Percentiles rank a stretch among this genome's conserved stretches.
phyloP scores from a whole-genome alignment of 1,139 yeast genomes.

The Wickerhamomyces sp. region DNA sequence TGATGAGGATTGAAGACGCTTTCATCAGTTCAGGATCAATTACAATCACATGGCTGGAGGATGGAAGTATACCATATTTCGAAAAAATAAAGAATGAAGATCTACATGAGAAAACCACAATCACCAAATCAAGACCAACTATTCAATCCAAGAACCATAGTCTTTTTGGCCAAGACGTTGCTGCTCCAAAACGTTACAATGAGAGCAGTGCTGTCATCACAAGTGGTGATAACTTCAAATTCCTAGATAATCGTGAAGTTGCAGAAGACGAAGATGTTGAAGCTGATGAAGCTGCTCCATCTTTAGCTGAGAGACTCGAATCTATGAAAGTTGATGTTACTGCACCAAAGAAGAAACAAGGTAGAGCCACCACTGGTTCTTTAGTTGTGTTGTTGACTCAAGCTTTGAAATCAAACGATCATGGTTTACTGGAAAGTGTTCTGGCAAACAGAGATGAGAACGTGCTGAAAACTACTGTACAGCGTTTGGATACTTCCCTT shows the following conservation, averaged over 20 bases:
- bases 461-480: slow-evolving; percentile 67
- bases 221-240: slow-evolving; percentile 59
- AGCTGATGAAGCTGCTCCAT: slow-evolving; percentile 30
- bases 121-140: slow-evolving; percentile 34
- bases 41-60: slow-evolving; percentile 66
- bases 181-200: slow-evolving; percentile 63
- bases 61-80: slow-evolving; percentile 58
- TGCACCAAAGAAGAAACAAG: slow-evolving; percentile 23
- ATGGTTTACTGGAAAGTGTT: slow-evolving; percentile 71
- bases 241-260: slow-evolving; percentile 40
- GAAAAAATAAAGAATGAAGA: slow-evolving; percentile 56
- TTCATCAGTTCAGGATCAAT: slow-evolving; percentile 38
- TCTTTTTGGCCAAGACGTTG: slow-evolving; percentile 59
- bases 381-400: slow-evolving; percentile 64
- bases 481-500: slow-evolving; percentile 62
- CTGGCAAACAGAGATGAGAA: slow-evolving; percentile 69
- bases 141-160: slow-evolving; percentile 31
- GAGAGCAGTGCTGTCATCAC: slow-evolving; percentile 66
- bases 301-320: slow-evolving; percentile 60
- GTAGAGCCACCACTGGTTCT: slow-evolving; percentile 50
- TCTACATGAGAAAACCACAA: slow-evolving; percentile 23
- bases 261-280: slow-evolving; percentile 26
- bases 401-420: slow-evolving; percentile 69
- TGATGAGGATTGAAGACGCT: slow-evolving; percentile 38
- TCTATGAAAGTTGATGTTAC: slow-evolving; percentile 31